These are phyloP conservation scores for Fusarium neocosmosporiellum DNA, from an alignment of 2,329 filamentous ascomycete genomes.

Conservation along the genomic window DNA sequence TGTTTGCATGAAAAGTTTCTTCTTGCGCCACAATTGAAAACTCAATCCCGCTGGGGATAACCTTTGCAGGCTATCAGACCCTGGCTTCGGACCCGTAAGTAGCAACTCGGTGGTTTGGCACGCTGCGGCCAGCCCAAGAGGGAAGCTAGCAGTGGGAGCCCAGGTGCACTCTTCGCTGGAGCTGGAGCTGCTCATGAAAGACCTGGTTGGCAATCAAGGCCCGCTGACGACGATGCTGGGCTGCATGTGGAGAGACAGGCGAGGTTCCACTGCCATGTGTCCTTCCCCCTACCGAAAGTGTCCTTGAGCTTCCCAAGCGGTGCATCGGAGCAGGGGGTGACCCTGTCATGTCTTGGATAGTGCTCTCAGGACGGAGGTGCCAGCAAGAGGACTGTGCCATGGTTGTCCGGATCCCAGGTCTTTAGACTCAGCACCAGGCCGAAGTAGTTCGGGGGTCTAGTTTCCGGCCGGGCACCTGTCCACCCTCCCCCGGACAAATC, in stretches of 20 bases:
- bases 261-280: conserved; percentile 43
- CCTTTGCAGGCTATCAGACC: conserved; percentile 22
- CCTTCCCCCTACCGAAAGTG: conserved; percentile 33
- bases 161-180: conserved; percentile 19
- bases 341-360: conserved; percentile 17
- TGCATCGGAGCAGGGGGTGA: conserved; percentile 26
- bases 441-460: conserved; percentile 12
- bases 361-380: conserved; percentile 15
- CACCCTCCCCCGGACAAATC: conserved; percentile 13
- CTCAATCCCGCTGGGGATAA: conserved; percentile 26
- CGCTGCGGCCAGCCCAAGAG: conserved; percentile 25
- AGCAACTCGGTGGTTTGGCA: conserved; percentile 29
- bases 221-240: conserved; percentile 35
- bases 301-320: conserved; percentile 33
- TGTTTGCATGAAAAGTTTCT: conserved; percentile 32
- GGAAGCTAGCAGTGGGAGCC: conserved; percentile 19
- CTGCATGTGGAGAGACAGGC: conserved; percentile 37
- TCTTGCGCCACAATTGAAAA: conserved; percentile 29
- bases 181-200: conserved; percentile 11
- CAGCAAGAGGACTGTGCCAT: conserved; percentile 30
- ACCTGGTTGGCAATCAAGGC: conserved; percentile 23
- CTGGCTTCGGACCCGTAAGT: conserved; percentile 18
- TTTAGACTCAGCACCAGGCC: conserved; percentile 18
- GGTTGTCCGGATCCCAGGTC: conserved; percentile 11
- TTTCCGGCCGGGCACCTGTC: conserved; percentile 6